These are phyloP conservation scores for Globisporangium nodosum DNA, from an alignment of 352 stramenopile genomes.

Conservation along the genomic window DNA sequence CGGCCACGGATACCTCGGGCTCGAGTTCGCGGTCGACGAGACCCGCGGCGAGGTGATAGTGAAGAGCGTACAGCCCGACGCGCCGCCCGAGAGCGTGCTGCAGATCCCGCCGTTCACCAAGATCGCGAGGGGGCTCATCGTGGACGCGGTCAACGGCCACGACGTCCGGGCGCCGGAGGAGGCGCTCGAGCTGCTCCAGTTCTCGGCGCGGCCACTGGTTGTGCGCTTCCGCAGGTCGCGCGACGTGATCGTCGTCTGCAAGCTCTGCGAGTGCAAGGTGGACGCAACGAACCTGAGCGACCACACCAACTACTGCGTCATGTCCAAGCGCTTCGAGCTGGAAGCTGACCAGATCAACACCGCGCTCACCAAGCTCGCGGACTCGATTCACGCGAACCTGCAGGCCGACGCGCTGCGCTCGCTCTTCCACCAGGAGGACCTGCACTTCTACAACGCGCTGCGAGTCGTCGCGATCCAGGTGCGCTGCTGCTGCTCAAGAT, in stretches of 20 bases:
- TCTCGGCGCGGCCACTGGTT: constrained; percentile 47
- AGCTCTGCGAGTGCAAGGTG: constrained; percentile 75
- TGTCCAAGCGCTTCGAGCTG: constrained; percentile 70
- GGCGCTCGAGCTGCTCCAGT: constrained; percentile 61
- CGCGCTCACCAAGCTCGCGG: constrained; percentile 41
- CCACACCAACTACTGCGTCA: constrained; percentile 76
- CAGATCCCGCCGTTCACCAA: constrained; percentile 32
- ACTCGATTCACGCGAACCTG: constrained; percentile 56
- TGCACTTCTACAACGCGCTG: constrained; percentile 71
- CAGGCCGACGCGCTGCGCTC: constrained; percentile 24
- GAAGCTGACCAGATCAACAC: constrained; percentile 78
- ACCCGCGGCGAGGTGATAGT: constrained; percentile 50
- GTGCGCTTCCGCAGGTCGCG: constrained; percentile 52
- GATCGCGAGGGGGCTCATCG: constrained; percentile 44
- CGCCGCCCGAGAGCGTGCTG: constrained; percentile 29
- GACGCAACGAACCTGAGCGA: constrained; percentile 59
- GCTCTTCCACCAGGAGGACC: constrained; percentile 47
- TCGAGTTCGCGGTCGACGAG: constrained; percentile 67
- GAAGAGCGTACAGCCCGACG: constrained; percentile 41
- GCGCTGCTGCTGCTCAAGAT: neutral
- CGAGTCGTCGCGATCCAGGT: constrained; percentile 60
- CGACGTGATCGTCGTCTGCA: constrained; percentile 57
- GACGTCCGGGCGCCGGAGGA: constrained; percentile 41
- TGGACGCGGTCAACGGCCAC: constrained; percentile 59
- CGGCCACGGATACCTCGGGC: constrained; percentile 56